These are phyloP conservation scores for Filobasidium wieringae DNA, from an alignment of 768 basidiomycete genomes.

Conservation along the genomic window DNA sequence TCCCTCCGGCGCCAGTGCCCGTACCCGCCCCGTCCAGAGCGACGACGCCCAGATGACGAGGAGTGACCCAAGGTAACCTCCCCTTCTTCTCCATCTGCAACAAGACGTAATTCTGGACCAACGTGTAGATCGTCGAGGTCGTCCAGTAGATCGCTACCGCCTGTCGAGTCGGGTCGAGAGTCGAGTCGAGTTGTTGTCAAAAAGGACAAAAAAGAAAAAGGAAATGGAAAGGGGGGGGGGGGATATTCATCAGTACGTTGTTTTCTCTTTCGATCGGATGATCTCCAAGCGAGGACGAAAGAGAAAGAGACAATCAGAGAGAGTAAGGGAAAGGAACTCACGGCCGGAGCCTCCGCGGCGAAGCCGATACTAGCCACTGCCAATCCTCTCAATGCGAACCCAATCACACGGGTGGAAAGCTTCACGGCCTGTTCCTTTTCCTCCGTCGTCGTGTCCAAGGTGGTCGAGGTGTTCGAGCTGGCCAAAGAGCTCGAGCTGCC, in stretches of 20 bases:
- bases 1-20: not conserved
- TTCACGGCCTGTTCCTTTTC: conserved; percentile 10
- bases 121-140: conserved; percentile 34
- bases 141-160: conserved; percentile 40
- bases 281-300: too few relatives aligned
- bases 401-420: conserved; percentile 17
- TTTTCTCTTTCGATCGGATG: too few relatives aligned
- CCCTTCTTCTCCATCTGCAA: conserved; percentile 1
- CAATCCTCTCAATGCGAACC: conserved; percentile 30
- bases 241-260: too few relatives aligned
- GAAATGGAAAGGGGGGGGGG: too few relatives aligned
- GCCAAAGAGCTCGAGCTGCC: too few relatives aligned
- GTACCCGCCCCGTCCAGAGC: too few relatives aligned
- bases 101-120: conserved; percentile 33
- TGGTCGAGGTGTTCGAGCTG: too few relatives aligned
- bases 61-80: not conserved
- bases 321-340: conserved; percentile 21
- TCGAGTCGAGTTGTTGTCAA: too few relatives aligned
- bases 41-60: not conserved
- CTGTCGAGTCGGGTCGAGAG: too few relatives aligned
- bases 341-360: conserved; percentile 36
- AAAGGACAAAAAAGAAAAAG: too few relatives aligned
- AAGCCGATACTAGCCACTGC: conserved; percentile 35
- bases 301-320: too few relatives aligned
- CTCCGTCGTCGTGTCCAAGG: not conserved